phyloP scores from a whole-genome alignment of 176 grass and related monocot genomes.

The Avena eriantha region DNA sequence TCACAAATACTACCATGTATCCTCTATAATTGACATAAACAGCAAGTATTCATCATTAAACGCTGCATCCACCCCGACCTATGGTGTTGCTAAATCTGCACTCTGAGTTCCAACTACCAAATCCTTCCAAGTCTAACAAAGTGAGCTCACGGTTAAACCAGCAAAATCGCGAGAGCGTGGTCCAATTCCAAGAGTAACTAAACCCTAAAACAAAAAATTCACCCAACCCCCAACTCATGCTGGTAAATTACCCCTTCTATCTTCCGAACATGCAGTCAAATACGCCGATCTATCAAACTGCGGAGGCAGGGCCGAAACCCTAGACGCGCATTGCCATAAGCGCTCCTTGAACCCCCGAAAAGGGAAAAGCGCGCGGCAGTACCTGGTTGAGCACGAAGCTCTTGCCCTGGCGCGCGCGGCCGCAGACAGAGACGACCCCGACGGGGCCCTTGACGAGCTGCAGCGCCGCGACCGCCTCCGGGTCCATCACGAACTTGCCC shows the following conservation, averaged over 20 bases:
- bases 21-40: neutral
- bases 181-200: neutral
- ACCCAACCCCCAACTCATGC: neutral
- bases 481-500: slow-evolving; percentile 93
- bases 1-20: neutral
- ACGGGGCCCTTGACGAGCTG: slow-evolving; percentile 91
- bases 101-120: neutral
- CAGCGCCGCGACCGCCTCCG: slow-evolving; percentile 82
- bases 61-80: neutral
- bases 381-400: slow-evolving; percentile 99
- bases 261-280: neutral
- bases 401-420: slow-evolving; percentile 94
- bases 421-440: slow-evolving; percentile 91
- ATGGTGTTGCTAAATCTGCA: neutral
- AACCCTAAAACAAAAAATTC: slow-evolving; percentile 36
- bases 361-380: neutral
- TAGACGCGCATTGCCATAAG: neutral
- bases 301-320: slow-evolving; percentile 25
- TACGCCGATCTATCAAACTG: neutral
- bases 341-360: neutral
- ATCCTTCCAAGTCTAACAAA: slow-evolving; percentile 1
- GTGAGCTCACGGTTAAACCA: neutral
- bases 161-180: neutral
- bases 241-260: neutral
- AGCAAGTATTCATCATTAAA: neutral